Evolutionary conservation across 169 alveolate genomes (phyloP), one percentile per base, ranked within the genome.

Genomic region (Theileria orientalis): DNA sequence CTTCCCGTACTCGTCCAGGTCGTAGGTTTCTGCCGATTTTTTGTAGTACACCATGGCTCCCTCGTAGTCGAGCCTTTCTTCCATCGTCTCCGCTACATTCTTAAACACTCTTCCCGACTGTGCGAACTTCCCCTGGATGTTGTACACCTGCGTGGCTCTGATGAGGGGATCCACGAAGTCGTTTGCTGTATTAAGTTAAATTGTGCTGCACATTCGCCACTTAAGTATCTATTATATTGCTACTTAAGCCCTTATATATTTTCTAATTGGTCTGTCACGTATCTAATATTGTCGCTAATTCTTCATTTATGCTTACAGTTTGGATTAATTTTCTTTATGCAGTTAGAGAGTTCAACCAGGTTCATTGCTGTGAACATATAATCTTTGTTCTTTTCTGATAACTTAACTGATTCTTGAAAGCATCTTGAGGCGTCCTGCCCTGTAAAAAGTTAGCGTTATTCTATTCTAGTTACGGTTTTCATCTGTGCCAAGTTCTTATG

Each of bases 1-100:
- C 68, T 87, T 87, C 25, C 93, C 89, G 37, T 67, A 87, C 47
- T 87, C 92, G 74, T 87, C 93, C 67, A 87, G 85, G 25, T 84
- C 92, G 61, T 64, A 87, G 74, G 67, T 74, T n/a, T 87, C 93
- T 3, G 92, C 91, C 14, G 93, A 74, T 64, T 87, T 87, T 8
- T 49, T 57, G 51, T 87, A 87, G 32, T 56, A 82, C 25, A 83
- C 84, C 33, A 83, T 79, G 25, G 90, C 88, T 19, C 76, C 75
- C 19, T 40, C 33, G 42, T 84, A 76, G 44, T 80, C 88, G 40
- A 62, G 72, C 16, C 64, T 63, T 21, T 46, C 85, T 44, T 79
- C 91, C 27, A 80, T 74, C 6, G 47, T 54, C 44, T 87, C 93
- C 9, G 93, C 93, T 0, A 83, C 74, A 30, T 41, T 68, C 59